phyloP scores from a whole-genome alignment of 768 basidiomycete species.

The Tricholoma sp. region DNA sequence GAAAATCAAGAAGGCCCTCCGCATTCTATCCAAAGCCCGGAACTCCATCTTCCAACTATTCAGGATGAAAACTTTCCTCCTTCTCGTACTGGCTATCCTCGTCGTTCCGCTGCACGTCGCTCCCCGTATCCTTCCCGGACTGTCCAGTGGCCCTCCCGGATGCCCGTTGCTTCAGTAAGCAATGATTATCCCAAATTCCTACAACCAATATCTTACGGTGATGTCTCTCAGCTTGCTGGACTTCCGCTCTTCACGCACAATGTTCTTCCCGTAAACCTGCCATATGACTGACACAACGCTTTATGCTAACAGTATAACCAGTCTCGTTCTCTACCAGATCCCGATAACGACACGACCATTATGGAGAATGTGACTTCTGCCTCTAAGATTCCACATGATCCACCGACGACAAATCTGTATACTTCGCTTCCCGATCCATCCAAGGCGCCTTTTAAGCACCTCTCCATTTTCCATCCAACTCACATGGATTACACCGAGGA shows the following conservation, averaged over 20 bases:
- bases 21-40: not conserved
- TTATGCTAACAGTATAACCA: not conserved
- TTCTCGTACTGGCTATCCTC: not conserved
- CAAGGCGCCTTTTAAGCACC: conserved; percentile 28
- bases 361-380: not conserved
- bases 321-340: not conserved
- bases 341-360: not conserved
- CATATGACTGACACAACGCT: not conserved
- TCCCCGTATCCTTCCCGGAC: not conserved
- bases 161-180: not conserved
- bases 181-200: not conserved
- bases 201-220: not conserved
- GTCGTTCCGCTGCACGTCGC: not conserved
- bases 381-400: not conserved
- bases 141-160: not conserved
- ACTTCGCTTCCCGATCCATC: conserved; percentile 17
- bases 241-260: not conserved
- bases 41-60: not conserved
- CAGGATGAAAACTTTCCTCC: not conserved
- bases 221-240: not conserved
- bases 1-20: not conserved
- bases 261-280: not conserved
- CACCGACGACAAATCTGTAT: not conserved
- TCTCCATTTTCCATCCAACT: conserved; percentile 26
- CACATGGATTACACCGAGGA: conserved; percentile 11